Evolutionary conservation across 768 basidiomycete genomes (phyloP), one percentile per base, ranked within the genome.

Genomic region (Macrocybe gigantea): DNA sequence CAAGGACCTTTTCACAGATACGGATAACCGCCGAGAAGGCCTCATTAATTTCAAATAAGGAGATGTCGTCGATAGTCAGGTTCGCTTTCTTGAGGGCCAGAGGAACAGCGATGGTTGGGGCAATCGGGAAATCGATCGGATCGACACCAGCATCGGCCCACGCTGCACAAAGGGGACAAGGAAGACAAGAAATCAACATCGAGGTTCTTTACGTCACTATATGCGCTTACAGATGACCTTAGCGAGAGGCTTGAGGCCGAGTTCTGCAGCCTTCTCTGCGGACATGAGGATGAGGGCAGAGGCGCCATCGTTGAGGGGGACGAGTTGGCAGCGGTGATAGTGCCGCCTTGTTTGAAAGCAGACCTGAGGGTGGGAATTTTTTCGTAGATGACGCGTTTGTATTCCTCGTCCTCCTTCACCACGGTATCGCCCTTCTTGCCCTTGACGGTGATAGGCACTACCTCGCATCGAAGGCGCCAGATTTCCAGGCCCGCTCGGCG

Each of bases 91-190:
- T 70, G 50, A 99, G 72, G 9, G 96, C 96, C 49, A 80, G 67
- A 14, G 96, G 96, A 35, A 99, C 68, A 29, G 95, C 95, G 53
- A 89, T 75, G 5, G 95, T 89, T 9, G 96, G 96, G 15, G 96
- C 96, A 56, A 81, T 77, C 37, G 96, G 95, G 82, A 99, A 99
- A 68, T 98, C 92, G 55, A 97, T 87, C 30, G 96, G 96, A 13
- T 93, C 91, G 53, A 94, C 87, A 58, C 96, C 96, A 53, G 87
- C 92, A 71, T 99, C 96, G 50, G 96, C 93, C 69, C 90, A 98
- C 6, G 93, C 94, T 98, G 41, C 49, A 50, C 45, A 41, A 43
- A 15, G 37, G 44, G 36, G 49, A 52, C 44, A 60, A 43, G 44
- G 40, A 11, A 33, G 14, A 34, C 51, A 14, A 55, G 46, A 12